Evolutionary conservation across 225 moss, liverwort and hornwort genomes (phyloP), one percentile per base, ranked within the genome.

Genomic region (Pseudisothecium myosuroides): DNA sequence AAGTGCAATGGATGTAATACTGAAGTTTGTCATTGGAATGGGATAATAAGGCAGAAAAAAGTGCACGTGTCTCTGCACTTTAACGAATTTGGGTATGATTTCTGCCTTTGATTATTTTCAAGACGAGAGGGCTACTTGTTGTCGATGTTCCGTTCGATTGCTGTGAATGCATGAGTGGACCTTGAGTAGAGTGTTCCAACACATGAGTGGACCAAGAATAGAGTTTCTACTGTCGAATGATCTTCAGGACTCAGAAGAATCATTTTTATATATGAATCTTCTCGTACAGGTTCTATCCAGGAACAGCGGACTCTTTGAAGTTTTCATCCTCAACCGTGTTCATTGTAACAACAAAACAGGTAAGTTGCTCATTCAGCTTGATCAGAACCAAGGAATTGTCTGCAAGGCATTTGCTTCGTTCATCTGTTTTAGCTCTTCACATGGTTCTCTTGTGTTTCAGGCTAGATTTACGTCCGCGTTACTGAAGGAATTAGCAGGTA

Each of bases 311-410:
- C 88, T 90, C 96, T 83, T 82, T 99, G 79, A 95, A 94, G 61
- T 95, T 95, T 79, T 91, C 97, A 64, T 94, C 95, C 54, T 99
- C 97, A 72, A 94, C 88, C 20, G 55, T 99, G 91, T 99, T 92
- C 58, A 96, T 99, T 90, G 98, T 99, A 60, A 99, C 98, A 81
- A 99, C 98, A 43, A 99, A 99, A 88, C 98, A 99, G 94, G 98
- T 93, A 69, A 36, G 47, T 84, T 81, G 69, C 66, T 76, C 78
- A 34, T 56, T 81, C 64, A 54, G 52, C 39, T 88, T 63, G 19
- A 77, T 80, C 31, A 72, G 11, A 81, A 47, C 65, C 65, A 64
- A 41, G 65, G 52, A 65, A n/a, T 67, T 20, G 12, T 74, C 29
- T 87, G 82, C 71, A 69, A 71, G 78, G 59, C 27, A 63, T 39